Evolutionary conservation across 805 yeast species (phyloP).

Genomic region (Candida quercuum): DNA sequence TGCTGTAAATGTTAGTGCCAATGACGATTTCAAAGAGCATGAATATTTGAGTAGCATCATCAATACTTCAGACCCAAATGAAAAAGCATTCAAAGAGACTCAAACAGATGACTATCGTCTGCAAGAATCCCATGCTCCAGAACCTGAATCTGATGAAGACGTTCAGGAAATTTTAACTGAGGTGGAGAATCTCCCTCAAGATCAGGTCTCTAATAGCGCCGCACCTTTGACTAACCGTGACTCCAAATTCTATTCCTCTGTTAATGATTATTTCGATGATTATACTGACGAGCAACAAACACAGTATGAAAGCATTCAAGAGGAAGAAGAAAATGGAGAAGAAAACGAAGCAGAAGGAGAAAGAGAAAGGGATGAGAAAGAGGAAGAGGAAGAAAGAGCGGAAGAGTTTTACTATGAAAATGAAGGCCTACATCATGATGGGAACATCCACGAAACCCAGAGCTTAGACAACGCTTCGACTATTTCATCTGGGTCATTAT

Average conservation of each 20-base stretch:
- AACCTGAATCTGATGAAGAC: slow-evolving; percentile 1
- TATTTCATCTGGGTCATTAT: slow-evolving; percentile 24
- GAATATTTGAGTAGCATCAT: slow-evolving; percentile 20
- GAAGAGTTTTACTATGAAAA: no score
- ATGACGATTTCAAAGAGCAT: slow-evolving; percentile 13
- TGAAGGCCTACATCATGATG: no score
- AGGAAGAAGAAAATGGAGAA: not conserved
- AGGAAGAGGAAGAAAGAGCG: not conserved
- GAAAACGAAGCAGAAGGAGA: not conserved
- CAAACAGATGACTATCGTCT: slow-evolving; percentile 19
- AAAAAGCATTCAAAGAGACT: not conserved
- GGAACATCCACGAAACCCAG: not conserved
- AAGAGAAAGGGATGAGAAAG: not conserved
- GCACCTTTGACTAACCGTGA: not conserved
- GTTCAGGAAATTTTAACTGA: not conserved
- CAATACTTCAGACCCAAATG: slow-evolving; percentile 15
- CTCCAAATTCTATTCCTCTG: slow-evolving; percentile 1
- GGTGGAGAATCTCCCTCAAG: no score
- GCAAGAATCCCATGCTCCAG: no score
- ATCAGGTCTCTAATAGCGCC: no score
- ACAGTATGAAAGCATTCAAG: not conserved
- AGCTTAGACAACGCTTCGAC: not conserved
- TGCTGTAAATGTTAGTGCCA: not conserved
- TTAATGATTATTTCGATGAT: slow-evolving; percentile 1
- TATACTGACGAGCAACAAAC: not conserved